Evolutionary conservation across 495 filamentous ascomycete species (phyloP), one percentile per base, ranked within the genome.

Genomic region (Bacidia rubella): DNA sequence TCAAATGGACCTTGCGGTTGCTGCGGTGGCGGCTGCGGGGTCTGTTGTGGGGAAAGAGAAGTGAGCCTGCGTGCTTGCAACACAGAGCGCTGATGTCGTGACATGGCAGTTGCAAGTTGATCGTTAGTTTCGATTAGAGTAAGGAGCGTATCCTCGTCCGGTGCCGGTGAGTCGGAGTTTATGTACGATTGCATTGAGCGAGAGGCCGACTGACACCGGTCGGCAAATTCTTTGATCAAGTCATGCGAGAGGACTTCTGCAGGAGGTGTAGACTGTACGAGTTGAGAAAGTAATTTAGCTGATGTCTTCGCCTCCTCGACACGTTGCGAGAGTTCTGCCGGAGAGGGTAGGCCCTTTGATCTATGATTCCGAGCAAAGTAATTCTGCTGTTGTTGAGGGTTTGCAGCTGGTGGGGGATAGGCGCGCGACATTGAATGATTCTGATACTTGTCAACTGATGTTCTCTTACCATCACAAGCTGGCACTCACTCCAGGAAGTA

Each of bases 71-170:
- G 74, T 0, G 90, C 90, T 57, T 81, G 74, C 15, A 95, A 74
- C 54, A 95, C 69, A 15, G 87, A 83, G 22, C 85, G 80, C 60
- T 89, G 85, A 67, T 96, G 84, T 49, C 85, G 80, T 50, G 78
- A 88, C 7, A 88, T 67, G 0, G 89, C 80, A 17, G 83, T 76
- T 22, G 81, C 80, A 19, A 98, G 71, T 61, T 87, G 81, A 60
- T 97, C 93, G 62, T 93, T 95, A 35, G 88, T 90, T 66, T 97
- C 90, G 63, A 99, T 94, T 44, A 99, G 68, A 19, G 81, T 90
- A 54, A 88, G 78, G 66, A 99, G 79, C 1, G 92, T 97, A 60
- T 95, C 85, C 62, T 90, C 88, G 61, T 99, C 92, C 2, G 89
- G 89, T 1, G 78, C 59, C 0, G 90, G 90, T 58, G 83, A 75